phyloP scores from a whole-genome alignment of 768 basidiomycete species.

The Collybia nuda region DNA sequence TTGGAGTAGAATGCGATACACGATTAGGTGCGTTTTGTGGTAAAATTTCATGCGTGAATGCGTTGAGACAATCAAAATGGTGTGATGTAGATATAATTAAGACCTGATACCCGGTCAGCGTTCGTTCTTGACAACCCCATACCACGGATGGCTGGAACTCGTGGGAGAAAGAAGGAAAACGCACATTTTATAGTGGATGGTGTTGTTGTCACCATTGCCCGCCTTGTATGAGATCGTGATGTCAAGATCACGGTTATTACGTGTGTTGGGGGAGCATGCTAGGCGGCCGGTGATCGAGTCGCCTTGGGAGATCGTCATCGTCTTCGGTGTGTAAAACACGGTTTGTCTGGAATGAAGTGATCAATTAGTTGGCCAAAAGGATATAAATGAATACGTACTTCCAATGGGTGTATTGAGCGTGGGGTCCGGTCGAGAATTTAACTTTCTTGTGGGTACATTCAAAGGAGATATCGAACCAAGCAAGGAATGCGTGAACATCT shows the following conservation, averaged over 20 bases:
- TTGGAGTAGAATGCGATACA: too few relatives aligned
- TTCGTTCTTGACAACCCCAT: constrained; percentile 28
- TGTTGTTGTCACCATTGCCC: constrained; percentile 30
- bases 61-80: background rate
- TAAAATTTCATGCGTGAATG: background rate
- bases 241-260: constrained; percentile 95
- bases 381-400: constrained; percentile 58
- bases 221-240: constrained; percentile 77
- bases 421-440: constrained; percentile 95
- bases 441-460: constrained; percentile 95
- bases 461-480: constrained; percentile 98
- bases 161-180: constrained; percentile 37
- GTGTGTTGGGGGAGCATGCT: constrained; percentile 82
- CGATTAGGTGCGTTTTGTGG: background rate
- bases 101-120: constrained; percentile 78
- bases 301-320: constrained; percentile 66
- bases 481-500: constrained; percentile 98
- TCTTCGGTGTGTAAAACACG: constrained; percentile 93
- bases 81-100: constrained; percentile 39
- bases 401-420: constrained; percentile 96
- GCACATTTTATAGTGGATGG: constrained; percentile 85
- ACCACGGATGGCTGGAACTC: constrained; percentile 12
- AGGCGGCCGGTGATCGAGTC: constrained; percentile 74
- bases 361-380: background rate
- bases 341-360: constrained; percentile 64